Evolutionary conservation across 2,329 filamentous ascomycete genomes (phyloP).

Genomic region (Cercospora brassicicola): DNA sequence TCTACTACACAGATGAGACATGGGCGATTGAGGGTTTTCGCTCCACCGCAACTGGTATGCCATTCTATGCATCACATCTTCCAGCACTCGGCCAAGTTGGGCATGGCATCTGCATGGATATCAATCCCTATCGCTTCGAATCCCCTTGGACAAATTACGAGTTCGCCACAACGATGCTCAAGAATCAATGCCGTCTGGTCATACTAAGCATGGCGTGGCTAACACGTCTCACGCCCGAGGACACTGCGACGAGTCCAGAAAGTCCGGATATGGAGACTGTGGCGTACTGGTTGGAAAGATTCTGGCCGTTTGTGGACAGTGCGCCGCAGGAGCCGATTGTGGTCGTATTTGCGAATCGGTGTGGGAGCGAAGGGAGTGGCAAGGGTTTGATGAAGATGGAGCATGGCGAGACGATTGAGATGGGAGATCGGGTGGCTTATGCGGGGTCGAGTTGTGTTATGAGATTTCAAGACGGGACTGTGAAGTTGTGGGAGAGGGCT

Average conservation of each 20-base stretch:
- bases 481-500: conserved; percentile 55
- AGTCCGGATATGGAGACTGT: conserved; percentile 71
- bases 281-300: conserved; percentile 71
- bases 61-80: conserved; percentile 43
- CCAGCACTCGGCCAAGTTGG: conserved; percentile 42
- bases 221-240: conserved; percentile 56
- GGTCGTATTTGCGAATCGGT: conserved; percentile 70
- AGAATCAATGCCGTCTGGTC: conserved; percentile 60
- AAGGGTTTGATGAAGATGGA: conserved; percentile 31
- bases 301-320: conserved; percentile 59
- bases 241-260: conserved; percentile 48
- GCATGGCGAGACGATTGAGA: conserved; percentile 34
- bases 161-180: conserved; percentile 58
- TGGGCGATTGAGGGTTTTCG: conserved; percentile 51
- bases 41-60: conserved; percentile 13
- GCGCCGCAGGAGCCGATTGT: conserved; percentile 58
- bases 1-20: conserved; percentile 67
- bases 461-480: conserved; percentile 63
- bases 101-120: conserved; percentile 57
- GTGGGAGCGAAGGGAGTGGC: conserved; percentile 57
- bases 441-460: conserved; percentile 73
- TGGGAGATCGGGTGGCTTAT: conserved; percentile 56
- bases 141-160: conserved; percentile 61
- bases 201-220: conserved; percentile 79
- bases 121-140: conserved; percentile 64